Percentiles rank a stretch among this genome's conserved stretches.
phyloP scores from a whole-genome alignment of 805 yeast species.

The Pichia thaimueangensis region DNA sequence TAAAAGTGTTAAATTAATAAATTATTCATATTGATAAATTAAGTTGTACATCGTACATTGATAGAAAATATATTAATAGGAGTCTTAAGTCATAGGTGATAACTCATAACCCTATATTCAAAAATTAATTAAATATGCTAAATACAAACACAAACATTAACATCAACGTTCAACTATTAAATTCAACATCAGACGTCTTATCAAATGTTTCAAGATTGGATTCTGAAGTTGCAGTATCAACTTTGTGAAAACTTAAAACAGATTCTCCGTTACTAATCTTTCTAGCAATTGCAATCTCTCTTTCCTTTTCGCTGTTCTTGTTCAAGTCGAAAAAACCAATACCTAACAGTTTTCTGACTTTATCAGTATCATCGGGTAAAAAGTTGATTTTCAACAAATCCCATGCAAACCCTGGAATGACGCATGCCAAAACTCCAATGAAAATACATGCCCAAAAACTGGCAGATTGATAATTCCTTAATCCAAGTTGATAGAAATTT shows the following conservation, averaged over 20 bases:
- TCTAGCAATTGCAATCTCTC: conserved; percentile 11
- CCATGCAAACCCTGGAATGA: conserved; percentile 55
- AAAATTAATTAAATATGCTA: too few species aligned
- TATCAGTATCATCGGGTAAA: conserved; percentile 62
- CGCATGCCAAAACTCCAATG: conserved; percentile 45
- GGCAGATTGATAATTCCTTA: conserved; percentile 53
- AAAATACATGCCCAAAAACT: conserved; percentile 61
- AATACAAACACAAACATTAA: too few species aligned
- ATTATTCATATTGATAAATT: too few species aligned
- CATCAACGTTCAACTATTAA: too few species aligned
- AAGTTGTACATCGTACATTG: too few species aligned
- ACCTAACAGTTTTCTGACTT: conserved; percentile 55
- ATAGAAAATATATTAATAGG: too few species aligned
- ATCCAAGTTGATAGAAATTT: conserved; percentile 63
- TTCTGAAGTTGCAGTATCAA: too few species aligned
- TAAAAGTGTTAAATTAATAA: too few species aligned
- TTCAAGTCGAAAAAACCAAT: conserved; percentile 43
- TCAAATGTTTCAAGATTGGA: not conserved
- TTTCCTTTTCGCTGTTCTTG: conserved; percentile 21
- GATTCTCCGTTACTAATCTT: conserved; percentile 1
- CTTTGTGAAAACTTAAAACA: too few species aligned
- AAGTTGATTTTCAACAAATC: conserved; percentile 47
- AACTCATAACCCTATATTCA: too few species aligned
- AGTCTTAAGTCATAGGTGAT: too few species aligned
- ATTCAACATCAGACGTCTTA: not conserved